Evolutionary conservation across 1,139 yeast species (phyloP).

Genomic region (Taphrina flavorubra): DNA sequence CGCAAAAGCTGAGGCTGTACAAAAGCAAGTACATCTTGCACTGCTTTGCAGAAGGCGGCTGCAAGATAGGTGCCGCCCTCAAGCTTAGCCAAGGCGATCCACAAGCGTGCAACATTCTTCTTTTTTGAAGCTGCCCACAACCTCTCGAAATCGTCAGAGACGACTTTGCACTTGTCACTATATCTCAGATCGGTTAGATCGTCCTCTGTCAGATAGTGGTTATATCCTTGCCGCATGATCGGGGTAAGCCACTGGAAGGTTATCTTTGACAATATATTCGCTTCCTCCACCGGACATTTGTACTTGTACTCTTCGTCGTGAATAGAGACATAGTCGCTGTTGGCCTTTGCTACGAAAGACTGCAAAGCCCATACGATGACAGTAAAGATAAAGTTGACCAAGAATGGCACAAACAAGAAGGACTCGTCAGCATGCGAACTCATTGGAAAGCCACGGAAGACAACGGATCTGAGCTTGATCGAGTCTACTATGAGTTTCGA

Average conservation of each 20-base stretch:
- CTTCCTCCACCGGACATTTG: slow-evolving; percentile 78
- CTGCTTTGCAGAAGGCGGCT: slow-evolving; percentile 77
- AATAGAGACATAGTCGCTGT: slow-evolving; percentile 22
- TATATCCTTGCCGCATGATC: slow-evolving; percentile 83
- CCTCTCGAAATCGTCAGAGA: slow-evolving; percentile 68
- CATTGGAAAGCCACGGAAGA: slow-evolving; percentile 45
- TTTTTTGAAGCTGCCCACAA: slow-evolving; percentile 65
- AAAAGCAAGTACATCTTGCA: slow-evolving; percentile 82
- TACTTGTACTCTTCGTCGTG: slow-evolving; percentile 52
- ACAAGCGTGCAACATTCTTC: slow-evolving; percentile 65
- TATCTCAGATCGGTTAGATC: slow-evolving; percentile 84
- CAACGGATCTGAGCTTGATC: slow-evolving; percentile 44
- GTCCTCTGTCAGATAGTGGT: slow-evolving; percentile 69
- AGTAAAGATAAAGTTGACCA: slow-evolving; percentile 43
- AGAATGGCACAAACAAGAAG: slow-evolving; percentile 44
- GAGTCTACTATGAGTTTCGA: slow-evolving; percentile 56
- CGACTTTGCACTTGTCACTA: slow-evolving; percentile 60
- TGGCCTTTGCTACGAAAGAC: slow-evolving; percentile 39
- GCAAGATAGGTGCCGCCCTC: slow-evolving; percentile 72
- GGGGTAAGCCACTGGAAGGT: slow-evolving; percentile 93
- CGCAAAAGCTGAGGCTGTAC: slow-evolving; percentile 86
- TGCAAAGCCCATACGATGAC: slow-evolving; percentile 39
- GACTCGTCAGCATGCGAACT: slow-evolving; percentile 33
- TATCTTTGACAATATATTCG: slow-evolving; percentile 80
- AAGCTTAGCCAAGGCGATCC: slow-evolving; percentile 65